Conservation (phyloP, 75 land plant genomes). For the Pseudotsuga menziesii region DNA sequence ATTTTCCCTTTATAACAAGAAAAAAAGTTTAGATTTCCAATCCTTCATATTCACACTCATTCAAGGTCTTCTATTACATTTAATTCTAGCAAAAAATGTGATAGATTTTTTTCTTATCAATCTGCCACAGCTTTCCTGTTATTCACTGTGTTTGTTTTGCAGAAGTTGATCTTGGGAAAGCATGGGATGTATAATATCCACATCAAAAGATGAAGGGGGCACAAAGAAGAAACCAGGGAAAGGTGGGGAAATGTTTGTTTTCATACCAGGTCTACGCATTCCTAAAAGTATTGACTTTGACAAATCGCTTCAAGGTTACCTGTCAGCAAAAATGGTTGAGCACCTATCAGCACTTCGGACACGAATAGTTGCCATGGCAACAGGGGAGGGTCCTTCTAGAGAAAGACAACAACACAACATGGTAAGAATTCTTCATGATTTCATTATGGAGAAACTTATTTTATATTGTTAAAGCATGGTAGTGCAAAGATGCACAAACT, state of each 20-base stretch:
- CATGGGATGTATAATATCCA: slow-evolving; percentile 71
- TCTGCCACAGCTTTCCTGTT: too few relatives aligned
- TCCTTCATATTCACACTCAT: too few relatives aligned
- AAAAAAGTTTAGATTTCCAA: too few relatives aligned
- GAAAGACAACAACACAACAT: slow-evolving; percentile 45
- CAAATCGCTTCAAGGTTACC: slow-evolving; percentile 24
- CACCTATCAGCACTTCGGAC: slow-evolving; percentile 50
- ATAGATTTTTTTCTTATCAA: too few relatives aligned
- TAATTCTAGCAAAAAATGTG: too few relatives aligned
- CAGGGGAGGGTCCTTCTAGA: slow-evolving; percentile 37
- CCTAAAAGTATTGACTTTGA: slow-evolving; percentile 61
- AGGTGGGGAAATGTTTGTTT: slow-evolving; percentile 58
- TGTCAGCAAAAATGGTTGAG: slow-evolving; percentile 49
- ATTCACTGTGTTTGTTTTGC: too few relatives aligned
- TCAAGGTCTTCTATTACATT: too few relatives aligned
- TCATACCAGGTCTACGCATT: slow-evolving; percentile 63
- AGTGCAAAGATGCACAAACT: background rate
- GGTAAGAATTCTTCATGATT: slow-evolving; percentile 21
- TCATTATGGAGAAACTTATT: too few relatives aligned
- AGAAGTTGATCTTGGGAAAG: background rate
- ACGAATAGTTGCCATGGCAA: slow-evolving; percentile 57
- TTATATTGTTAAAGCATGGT: background rate
- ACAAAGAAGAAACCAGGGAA: slow-evolving; percentile 31
- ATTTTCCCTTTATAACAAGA: too few relatives aligned
- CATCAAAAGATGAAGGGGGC: slow-evolving; percentile 44